Base-by-base conservation (phyloP, 257 asterid species). In the Euphrasia confusa region DNA sequence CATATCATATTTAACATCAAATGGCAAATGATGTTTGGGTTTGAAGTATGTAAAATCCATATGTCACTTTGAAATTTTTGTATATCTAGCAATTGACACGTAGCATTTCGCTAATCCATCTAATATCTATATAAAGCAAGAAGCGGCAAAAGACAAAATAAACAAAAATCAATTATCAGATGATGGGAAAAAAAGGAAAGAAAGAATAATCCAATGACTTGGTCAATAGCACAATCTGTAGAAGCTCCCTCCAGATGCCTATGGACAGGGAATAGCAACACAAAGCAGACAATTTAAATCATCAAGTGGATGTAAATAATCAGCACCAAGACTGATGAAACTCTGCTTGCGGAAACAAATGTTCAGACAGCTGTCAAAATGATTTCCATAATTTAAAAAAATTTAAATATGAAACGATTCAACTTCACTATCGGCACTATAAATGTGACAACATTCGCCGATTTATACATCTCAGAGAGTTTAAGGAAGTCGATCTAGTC, bases 391-490 rank as follows among this genome's bases (percentile, higher is more conserved):
- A 68, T 66, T 37, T 61, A 72, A 55, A 56, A 61, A 67, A 56
- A 64, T 11, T 81, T 61, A 44, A 4, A 54, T 39, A 27, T 55
- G 78, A 60, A 24, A 49, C 26, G 65, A 69, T 53, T 63, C 68
- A 52, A 56, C 39, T 48, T 79, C 76, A n/a, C 75, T 66, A 71
- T 60, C 73, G 82, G 68, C 66, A 72, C 60, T 66, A 77, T 73
- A 82, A 72, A 59, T 68, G 77, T 73, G 79, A 77, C 49, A 77
- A 76, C 65, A 76, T 79, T 65, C 21, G 81, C 72, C 76, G 74
- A 78, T 72, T 84, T 74, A 80, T 80, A 76, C 87, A 86, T 71
- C 57, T 72, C 81, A 68, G 73, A n/a, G 71, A 69, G 77, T 79
- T 78, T 68, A 67, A 75, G 68, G 72, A 45, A 67, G 78, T 66